Percentiles rank a stretch among this genome's conserved stretches.
Evolutionary conservation across 805 yeast genomes (phyloP).

Genomic region (Metschnikowia hibisci): DNA sequence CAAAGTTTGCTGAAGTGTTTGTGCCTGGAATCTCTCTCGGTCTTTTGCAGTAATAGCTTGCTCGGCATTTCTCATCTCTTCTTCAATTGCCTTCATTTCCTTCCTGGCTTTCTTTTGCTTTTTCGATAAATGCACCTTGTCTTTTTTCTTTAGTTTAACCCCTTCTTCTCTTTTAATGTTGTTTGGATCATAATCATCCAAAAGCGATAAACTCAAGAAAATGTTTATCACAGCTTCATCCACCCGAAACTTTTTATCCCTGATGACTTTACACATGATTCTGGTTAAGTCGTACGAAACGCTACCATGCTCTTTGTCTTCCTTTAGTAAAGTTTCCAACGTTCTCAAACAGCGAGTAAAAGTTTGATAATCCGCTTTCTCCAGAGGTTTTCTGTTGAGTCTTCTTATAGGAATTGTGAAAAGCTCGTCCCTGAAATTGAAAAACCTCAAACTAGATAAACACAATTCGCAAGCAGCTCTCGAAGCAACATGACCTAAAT

Average conservation of each 20-base stretch:
- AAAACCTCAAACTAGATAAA: constrained; percentile 61
- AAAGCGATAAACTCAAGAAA: constrained; percentile 60
- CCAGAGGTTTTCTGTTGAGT: constrained; percentile 56
- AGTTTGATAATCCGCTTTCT: constrained; percentile 41
- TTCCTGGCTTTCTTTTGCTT: constrained; percentile 84
- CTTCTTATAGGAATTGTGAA: constrained; percentile 64
- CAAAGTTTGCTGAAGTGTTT: constrained; percentile 69
- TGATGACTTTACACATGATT: constrained; percentile 63
- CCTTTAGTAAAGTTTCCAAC: constrained; percentile 65
- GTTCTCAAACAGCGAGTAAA: constrained; percentile 60
- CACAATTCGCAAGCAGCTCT: constrained; percentile 76
- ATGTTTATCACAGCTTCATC: constrained; percentile 79
- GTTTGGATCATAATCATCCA: constrained; percentile 72
- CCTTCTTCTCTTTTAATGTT: constrained; percentile 37
- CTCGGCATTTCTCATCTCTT: constrained; percentile 85
- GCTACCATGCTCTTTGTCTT: constrained; percentile 76
- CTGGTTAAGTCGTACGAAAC: constrained; percentile 72
- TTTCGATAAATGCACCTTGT: constrained; percentile 87
- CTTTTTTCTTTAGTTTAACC: constrained; percentile 70
- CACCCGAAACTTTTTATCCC: constrained; percentile 69
- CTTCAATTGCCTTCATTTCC: constrained; percentile 82
- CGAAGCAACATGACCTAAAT: constrained; percentile 56
- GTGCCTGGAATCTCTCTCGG: constrained; percentile 80
- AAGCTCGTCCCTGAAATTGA: constrained; percentile 78
- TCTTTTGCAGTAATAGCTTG: constrained; percentile 83